These are phyloP conservation scores for Sparassis latifolia DNA, from an alignment of 1,284 basidiomycete species.

Conservation along the genomic window DNA sequence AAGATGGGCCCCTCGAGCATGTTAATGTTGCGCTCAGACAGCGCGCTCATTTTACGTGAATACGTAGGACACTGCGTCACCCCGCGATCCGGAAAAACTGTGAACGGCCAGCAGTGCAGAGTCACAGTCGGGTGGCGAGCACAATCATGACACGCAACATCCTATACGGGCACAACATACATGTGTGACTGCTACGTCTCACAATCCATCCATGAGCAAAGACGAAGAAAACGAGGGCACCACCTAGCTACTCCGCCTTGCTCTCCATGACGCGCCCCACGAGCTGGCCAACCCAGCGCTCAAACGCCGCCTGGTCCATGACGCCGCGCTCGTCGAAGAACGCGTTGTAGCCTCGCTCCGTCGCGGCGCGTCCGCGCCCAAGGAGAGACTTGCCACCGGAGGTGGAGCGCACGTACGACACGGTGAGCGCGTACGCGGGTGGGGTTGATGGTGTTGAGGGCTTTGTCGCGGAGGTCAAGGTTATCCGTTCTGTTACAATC, in stretches of 20 bases:
- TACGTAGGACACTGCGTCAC: too few species aligned
- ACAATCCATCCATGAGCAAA: too few species aligned
- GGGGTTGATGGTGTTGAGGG: conserved; percentile 38
- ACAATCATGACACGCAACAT: too few species aligned
- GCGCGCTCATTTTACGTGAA: too few species aligned
- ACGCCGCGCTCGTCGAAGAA: conserved; percentile 71
- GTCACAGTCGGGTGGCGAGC: too few species aligned
- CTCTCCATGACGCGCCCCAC: conserved; percentile 39
- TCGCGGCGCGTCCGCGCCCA: conserved; percentile 50
- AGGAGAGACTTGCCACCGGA: conserved; percentile 73
- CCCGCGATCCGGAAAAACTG: too few species aligned
- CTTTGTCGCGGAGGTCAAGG: conserved; percentile 57
- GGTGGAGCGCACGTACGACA: conserved; percentile 68
- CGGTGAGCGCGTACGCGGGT: conserved; percentile 57
- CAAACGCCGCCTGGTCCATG: conserved; percentile 64
- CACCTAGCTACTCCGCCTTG: conserved; percentile 2
- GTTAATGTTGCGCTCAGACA: too few species aligned
- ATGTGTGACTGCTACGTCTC: not conserved
- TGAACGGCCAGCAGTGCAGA: too few species aligned
- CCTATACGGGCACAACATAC: not conserved
- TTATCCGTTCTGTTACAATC: conserved; percentile 81
- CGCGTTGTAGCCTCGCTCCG: conserved; percentile 46
- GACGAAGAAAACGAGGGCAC: too few species aligned
- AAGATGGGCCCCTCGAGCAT: too few species aligned
- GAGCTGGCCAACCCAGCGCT: conserved; percentile 64